Evolutionary conservation across 108 stramenopile genomes (phyloP), one percentile per base, ranked within the genome.

Genomic region (Skeletonema tropicum): DNA sequence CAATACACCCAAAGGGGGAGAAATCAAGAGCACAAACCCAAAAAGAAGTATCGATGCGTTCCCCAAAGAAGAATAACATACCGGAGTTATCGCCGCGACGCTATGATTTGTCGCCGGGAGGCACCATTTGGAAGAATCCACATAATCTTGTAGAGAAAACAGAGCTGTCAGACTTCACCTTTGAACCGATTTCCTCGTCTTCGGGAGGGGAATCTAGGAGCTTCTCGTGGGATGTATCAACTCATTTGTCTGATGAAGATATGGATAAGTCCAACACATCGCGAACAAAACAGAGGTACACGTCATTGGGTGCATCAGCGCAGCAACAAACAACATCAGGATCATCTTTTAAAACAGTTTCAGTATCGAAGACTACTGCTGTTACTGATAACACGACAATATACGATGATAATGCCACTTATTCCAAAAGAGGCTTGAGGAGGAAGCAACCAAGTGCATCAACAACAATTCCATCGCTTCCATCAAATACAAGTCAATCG

Each of bases 191-290:
- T 9, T 55, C 23, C 5, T 9, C n/a, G 17, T 23, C 23, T 0
- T 25, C 52, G 25, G 23, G 23, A 55, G 52, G 21, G 0, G 19
- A 8, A 23, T 23, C 52, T 10, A 23, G n/a, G n/a, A n/a, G 2
- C 7, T 55, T 55, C 52, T 55, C 52, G 2, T 55, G 52, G 52
- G 52, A 55, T 55, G 21, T 55, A 8, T 55, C 52, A 25, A 55
- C 52, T 55, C 15, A 55, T 55, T 21, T 25, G 9, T 23, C 21
- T 55, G 52, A 55, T 55, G 52, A 55, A 55, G 52, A 23, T 8
- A 21, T 7, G 33, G 33, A 35, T 23, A 10, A 0, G 14, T 1
- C 15, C 42, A n/a, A 11, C 15, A n/a, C 14, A 29, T 29, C 26
- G 26, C 26, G 26, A 29, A 29, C 42, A 45, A 23, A 55, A 55